Evolutionary conservation across 148 eudicot genomes (phyloP).

Genomic region (Chenopodium suecicum): DNA sequence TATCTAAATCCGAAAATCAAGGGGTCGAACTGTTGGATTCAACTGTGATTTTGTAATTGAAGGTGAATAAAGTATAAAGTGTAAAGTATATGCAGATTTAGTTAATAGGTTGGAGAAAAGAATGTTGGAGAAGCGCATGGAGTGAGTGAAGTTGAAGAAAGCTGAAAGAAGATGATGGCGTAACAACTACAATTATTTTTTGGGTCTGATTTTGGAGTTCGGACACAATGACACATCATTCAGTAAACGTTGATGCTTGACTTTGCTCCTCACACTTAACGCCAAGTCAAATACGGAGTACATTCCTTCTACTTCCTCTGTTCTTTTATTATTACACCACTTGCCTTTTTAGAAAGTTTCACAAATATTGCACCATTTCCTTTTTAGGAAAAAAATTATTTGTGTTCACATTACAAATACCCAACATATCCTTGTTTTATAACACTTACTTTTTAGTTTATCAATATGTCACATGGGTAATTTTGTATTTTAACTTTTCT

Average conservation of each 20-base stretch:
- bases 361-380: too few relatives aligned
- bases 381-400: too few relatives aligned
- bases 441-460: too few relatives aligned
- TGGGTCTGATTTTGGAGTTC: neutral
- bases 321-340: too few relatives aligned
- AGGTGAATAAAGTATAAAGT: neutral
- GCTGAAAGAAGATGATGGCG: neutral
- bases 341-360: too few relatives aligned
- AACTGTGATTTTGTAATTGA: neutral
- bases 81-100: neutral
- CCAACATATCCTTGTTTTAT: too few relatives aligned
- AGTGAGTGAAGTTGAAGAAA: constrained; percentile 18
- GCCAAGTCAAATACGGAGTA: too few relatives aligned
- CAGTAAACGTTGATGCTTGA: neutral
- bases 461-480: too few relatives aligned
- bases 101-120: constrained; percentile 14
- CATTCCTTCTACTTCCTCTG: too few relatives aligned
- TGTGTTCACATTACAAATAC: too few relatives aligned
- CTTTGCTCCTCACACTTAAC: too few relatives aligned
- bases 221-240: neutral
- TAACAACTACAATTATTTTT: neutral
- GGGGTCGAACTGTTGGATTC: neutral
- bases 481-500: too few relatives aligned
- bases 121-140: constrained; percentile 5
- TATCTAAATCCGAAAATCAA: constrained; percentile 3